Evolutionary conservation across 768 basidiomycete species (phyloP).

Genomic region (Sporobolomyces phaffii): DNA sequence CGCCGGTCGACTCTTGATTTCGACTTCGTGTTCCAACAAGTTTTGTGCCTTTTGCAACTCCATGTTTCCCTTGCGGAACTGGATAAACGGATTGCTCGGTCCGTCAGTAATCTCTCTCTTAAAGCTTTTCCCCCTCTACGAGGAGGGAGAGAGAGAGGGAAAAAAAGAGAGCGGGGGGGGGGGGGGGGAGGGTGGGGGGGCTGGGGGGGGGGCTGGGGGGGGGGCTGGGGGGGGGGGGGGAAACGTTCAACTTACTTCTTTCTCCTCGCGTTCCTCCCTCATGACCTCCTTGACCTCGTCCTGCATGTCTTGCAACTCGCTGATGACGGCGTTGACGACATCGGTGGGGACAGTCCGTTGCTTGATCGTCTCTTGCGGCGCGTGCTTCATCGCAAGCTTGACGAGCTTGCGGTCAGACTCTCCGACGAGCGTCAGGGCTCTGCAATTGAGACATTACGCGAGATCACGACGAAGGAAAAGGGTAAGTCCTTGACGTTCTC

Average conservation of each 20-base stretch:
- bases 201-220: no score
- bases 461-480: no score
- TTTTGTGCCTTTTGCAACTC: conserved; percentile 91
- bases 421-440: conserved; percentile 89
- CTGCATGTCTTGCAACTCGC: conserved; percentile 65
- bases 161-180: no score
- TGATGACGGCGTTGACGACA: conserved; percentile 62
- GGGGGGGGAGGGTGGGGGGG: no score
- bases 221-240: no score
- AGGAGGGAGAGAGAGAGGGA: background rate
- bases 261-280: conserved; percentile 91
- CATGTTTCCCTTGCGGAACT: conserved; percentile 91
- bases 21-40: conserved; percentile 82
- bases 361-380: conserved; percentile 66
- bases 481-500: no score
- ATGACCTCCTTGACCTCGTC: conserved; percentile 71
- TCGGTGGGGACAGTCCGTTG: conserved; percentile 82
- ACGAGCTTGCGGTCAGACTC: conserved; percentile 94
- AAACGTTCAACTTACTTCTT: conserved; percentile 65
- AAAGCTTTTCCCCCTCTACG: no score
- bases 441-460: no score
- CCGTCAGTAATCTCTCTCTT: no score
- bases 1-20: conserved; percentile 87
- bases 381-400: conserved; percentile 88
- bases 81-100: no score